phyloP scores from a whole-genome alignment of 108 stramenopile genomes.

The Fragilariopsis cylindrus region DNA sequence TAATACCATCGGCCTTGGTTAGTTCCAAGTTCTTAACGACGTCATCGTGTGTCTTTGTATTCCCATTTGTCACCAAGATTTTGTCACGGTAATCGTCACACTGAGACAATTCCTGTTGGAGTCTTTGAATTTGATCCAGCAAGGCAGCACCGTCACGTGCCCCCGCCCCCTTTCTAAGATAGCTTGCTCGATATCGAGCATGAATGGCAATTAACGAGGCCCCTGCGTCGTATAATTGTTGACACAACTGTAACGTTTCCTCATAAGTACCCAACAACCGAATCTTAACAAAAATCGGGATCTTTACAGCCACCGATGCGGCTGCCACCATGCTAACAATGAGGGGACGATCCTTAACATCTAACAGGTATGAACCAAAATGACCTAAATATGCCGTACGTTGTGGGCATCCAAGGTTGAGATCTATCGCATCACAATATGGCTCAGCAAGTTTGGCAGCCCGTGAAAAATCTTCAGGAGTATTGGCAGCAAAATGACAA shows the following conservation, averaged over 20 bases:
- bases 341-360: constrained; percentile 68
- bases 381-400: constrained; percentile 91
- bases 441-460: constrained; percentile 60
- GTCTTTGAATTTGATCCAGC: constrained; percentile 76
- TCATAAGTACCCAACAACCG: constrained; percentile 83
- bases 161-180: constrained; percentile 78
- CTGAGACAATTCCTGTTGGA: constrained; percentile 21
- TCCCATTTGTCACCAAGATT: constrained; percentile 86
- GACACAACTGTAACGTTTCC: constrained; percentile 73
- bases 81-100: constrained; percentile 22
- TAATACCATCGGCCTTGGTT: constrained; percentile 86
- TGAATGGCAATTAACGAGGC: constrained; percentile 90
- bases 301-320: constrained; percentile 47
- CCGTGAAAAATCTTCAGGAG: constrained; percentile 65
- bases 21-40: constrained; percentile 59
- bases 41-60: constrained; percentile 83
- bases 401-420: constrained; percentile 94
- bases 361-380: constrained; percentile 89
- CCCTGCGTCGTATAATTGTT: constrained; percentile 80
- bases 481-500: constrained; percentile 87
- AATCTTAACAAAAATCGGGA: constrained; percentile 92
- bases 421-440: constrained; percentile 88
- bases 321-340: constrained; percentile 74
- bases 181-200: constrained; percentile 83
- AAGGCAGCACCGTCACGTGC: constrained; percentile 91